These are phyloP conservation scores for Endoconidiophora polonica DNA, from an alignment of 2,329 filamentous ascomycete species.

Conservation along the genomic window DNA sequence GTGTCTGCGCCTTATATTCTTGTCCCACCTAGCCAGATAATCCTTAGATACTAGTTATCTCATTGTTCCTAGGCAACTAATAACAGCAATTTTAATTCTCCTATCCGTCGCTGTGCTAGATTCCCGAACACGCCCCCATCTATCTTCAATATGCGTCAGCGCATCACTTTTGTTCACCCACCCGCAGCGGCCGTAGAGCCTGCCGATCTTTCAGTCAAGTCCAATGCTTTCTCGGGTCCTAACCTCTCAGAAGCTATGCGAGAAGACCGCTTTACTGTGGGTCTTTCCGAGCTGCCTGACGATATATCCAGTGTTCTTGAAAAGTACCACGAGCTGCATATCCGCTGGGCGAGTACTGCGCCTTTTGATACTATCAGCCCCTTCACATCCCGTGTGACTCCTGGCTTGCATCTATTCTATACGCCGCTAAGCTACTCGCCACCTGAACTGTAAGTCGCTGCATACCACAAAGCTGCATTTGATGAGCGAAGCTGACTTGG, in stretches of 20 bases:
- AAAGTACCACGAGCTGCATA: constrained; percentile 53
- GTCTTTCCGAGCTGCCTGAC: constrained; percentile 53
- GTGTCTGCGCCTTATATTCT: background rate
- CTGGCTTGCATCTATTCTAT: constrained; percentile 69
- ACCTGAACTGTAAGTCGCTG: background rate
- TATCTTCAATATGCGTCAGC: constrained; percentile 44
- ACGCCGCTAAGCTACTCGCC: constrained; percentile 30
- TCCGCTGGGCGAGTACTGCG: constrained; percentile 55
- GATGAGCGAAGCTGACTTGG: no score
- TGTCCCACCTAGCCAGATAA: background rate
- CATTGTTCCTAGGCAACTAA: no score
- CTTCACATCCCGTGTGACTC: constrained; percentile 56
- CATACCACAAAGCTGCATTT: no score
- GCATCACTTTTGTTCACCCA: constrained; percentile 62
- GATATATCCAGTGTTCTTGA: constrained; percentile 47
- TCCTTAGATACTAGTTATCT: background rate
- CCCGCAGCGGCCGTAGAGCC: constrained; percentile 49
- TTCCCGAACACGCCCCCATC: background rate
- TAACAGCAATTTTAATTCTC: background rate
- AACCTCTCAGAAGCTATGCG: constrained; percentile 44
- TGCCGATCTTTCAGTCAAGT: constrained; percentile 39
- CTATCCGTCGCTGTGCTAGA: background rate
- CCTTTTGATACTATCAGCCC: constrained; percentile 47
- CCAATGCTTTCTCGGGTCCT: constrained; percentile 37
- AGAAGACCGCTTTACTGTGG: constrained; percentile 64